Percentiles rank a stretch among this genome's conserved stretches.
These are phyloP conservation scores for Bonia amplexicaulis DNA, from an alignment of 176 grass and related monocot species.

Conservation along the genomic window DNA sequence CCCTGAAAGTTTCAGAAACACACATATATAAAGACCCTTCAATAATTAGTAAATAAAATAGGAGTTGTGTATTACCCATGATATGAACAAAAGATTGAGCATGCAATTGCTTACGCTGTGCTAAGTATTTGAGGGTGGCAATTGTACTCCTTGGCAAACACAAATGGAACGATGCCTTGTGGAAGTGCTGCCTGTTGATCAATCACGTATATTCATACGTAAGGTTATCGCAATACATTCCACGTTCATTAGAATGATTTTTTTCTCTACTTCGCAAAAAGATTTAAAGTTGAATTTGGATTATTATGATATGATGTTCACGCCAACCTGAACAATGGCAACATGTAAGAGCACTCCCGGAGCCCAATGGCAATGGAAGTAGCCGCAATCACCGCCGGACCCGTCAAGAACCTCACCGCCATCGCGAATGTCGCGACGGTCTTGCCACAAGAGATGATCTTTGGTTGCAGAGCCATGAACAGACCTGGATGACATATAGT, in stretches of 20 bases:
- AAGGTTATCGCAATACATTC: not conserved
- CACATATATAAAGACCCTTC: not conserved
- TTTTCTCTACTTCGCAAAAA: not conserved
- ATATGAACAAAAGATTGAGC: not conserved
- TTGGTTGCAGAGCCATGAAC: slow-evolving; percentile 96
- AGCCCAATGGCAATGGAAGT: slow-evolving; percentile 75
- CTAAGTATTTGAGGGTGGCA: slow-evolving; percentile 97
- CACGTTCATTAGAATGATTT: not conserved
- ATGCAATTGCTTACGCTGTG: slow-evolving; percentile 62
- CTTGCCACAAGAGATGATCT: slow-evolving; percentile 88
- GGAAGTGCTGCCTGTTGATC: slow-evolving; percentile 83
- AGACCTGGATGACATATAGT: slow-evolving; percentile 42
- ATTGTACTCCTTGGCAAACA: slow-evolving; percentile 97
- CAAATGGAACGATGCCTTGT: slow-evolving; percentile 95
- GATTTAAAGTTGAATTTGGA: not conserved
- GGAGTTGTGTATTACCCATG: not conserved
- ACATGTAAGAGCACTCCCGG: slow-evolving; percentile 78
- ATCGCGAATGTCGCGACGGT: slow-evolving; percentile 77
- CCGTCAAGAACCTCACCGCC: slow-evolving; percentile 88
- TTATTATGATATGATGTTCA: not conserved
- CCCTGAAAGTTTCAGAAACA: slow-evolving; percentile 36
- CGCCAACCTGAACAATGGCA: slow-evolving; percentile 79
- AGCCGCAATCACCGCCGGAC: slow-evolving; percentile 74
- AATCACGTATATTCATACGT: slow-evolving; percentile 2
- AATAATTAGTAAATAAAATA: not conserved